A percentile compares a stretch with the other conserved stretches of the same genome.
phyloP scores from a whole-genome alignment of 139 green algal species.

The Auxenochlorella pyrenoidosa region DNA sequence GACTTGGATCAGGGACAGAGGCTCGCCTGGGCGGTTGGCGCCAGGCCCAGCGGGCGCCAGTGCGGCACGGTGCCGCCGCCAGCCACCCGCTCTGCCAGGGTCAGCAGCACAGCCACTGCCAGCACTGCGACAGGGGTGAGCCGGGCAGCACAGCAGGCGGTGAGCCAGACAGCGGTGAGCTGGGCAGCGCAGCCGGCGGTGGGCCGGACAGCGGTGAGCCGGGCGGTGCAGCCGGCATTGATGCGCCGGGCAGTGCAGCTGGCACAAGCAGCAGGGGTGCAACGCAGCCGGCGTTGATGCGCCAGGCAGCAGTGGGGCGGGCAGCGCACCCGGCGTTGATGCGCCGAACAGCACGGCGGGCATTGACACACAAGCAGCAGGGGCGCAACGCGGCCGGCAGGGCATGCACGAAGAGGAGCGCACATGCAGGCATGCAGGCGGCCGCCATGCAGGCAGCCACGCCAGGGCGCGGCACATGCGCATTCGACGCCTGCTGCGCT shows the following conservation, averaged over 20 bases:
- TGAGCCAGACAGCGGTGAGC: not conserved
- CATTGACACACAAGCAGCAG: not conserved
- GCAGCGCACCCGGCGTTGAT: no score
- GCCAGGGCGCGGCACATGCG: no score
- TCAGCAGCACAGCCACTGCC: not conserved
- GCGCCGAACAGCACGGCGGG: no score
- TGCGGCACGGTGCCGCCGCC: not conserved
- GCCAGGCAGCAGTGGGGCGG: no score
- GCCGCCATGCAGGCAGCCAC: not conserved
- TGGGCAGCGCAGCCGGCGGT: not conserved
- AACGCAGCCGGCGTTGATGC: no score
- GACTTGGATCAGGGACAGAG: no score
- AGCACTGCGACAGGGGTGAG: not conserved
- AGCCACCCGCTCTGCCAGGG: not conserved
- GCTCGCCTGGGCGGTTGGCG: not conserved
- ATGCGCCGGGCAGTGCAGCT: no score
- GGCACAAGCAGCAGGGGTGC: no score
- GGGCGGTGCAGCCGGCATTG: no score
- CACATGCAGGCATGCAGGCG: not conserved
- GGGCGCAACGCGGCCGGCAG: not conserved
- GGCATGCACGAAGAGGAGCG: not conserved
- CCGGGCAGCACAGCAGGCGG: no score
- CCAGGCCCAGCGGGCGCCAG: constrained; percentile 21
- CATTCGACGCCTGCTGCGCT: no score
- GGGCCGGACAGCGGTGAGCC: no score